phyloP scores from a whole-genome alignment of 441 rosid species.

The Pelargonium fulgidum region DNA sequence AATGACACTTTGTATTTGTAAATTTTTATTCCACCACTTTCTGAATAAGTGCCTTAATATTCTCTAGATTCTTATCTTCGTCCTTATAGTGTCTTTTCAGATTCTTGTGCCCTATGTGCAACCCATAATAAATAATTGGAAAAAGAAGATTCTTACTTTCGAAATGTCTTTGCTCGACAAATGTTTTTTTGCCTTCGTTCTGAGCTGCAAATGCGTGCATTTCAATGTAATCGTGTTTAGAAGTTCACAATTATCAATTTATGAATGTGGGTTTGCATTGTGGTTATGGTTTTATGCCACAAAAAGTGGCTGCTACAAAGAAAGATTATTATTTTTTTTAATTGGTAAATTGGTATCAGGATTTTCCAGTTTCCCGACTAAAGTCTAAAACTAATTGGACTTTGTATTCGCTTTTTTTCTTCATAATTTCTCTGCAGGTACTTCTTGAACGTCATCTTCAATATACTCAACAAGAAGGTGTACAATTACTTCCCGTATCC shows the following conservation, averaged over 20 bases:
- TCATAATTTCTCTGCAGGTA: neutral
- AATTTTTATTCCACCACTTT: neutral
- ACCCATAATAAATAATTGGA: neutral
- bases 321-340: no score
- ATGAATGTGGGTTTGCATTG: neutral
- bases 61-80: neutral
- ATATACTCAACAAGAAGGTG: slow-evolving; percentile 2
- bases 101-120: neutral
- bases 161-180: neutral
- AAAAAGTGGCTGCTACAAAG: neutral
- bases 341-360: no score
- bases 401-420: neutral
- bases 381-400: neutral
- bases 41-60: neutral
- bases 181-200: neutral
- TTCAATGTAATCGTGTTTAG: neutral
- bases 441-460: neutral
- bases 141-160: neutral
- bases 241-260: neutral
- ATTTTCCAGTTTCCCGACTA: no score
- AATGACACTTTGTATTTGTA: neutral
- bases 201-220: neutral
- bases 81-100: neutral
- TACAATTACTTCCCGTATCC: neutral
- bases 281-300: neutral